Conservation (phyloP, 805 yeast species). For the Starmerella vitae region DNA sequence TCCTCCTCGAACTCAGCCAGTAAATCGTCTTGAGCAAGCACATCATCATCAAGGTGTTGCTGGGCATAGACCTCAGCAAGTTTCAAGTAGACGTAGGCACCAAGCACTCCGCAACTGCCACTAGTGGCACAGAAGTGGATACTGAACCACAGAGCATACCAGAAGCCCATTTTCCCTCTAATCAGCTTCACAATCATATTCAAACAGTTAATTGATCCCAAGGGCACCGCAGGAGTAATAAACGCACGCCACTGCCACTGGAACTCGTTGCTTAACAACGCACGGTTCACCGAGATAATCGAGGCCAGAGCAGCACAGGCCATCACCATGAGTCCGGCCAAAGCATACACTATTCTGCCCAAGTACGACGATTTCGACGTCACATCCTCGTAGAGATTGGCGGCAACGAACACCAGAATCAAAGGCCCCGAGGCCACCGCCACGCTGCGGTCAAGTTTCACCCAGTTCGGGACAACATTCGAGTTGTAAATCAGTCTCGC, state of each 20-base stretch:
- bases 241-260: constrained; percentile 26
- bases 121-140: constrained; percentile 16
- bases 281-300: constrained; percentile 23
- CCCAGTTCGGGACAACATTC: constrained; percentile 23
- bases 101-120: constrained; percentile 22
- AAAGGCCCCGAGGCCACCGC: constrained; percentile 19
- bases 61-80: constrained; percentile 22
- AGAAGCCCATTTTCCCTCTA: constrained; percentile 3
- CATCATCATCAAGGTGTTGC: constrained; percentile 17
- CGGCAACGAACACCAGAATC: constrained; percentile 9
- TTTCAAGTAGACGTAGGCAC: constrained; percentile 20
- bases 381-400: constrained; percentile 9
- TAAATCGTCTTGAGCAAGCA: constrained; percentile 19
- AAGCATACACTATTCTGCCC: constrained; percentile 12
- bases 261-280: constrained; percentile 23
- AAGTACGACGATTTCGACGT: constrained; percentile 10
- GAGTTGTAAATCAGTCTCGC: constrained; percentile 22
- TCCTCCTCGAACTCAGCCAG: constrained; percentile 22
- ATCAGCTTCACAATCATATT: constrained; percentile 1
- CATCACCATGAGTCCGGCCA: constrained; percentile 16
- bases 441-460: constrained; percentile 21
- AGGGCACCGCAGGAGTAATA: constrained; percentile 23
- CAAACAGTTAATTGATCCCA: constrained; percentile 12
- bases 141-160: constrained; percentile 9
- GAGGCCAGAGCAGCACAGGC: constrained; percentile 19